Conservation (phyloP, 169 alveolate genomes). For the Perkinsus olseni region DNA sequence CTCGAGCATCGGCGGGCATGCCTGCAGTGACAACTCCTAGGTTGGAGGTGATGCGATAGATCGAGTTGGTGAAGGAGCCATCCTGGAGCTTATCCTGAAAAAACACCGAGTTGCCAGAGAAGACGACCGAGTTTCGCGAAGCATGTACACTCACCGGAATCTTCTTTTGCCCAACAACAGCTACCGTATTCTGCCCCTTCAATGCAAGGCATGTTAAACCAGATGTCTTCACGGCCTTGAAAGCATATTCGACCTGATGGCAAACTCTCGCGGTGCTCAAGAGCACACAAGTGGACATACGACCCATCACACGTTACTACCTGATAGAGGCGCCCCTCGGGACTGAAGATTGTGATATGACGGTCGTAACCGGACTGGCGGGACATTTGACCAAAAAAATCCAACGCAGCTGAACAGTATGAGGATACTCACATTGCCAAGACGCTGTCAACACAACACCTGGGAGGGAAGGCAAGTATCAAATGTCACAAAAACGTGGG, state of each 20-base stretch:
- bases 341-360: slow-evolving; percentile 91
- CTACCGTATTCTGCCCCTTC: slow-evolving; percentile 88
- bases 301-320: slow-evolving; percentile 12
- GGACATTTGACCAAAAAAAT: slow-evolving; percentile 44
- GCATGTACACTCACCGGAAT: slow-evolving; percentile 55
- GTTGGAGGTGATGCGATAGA: slow-evolving; percentile 55
- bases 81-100: slow-evolving; percentile 60
- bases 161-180: slow-evolving; percentile 86
- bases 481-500: background rate
- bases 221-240: slow-evolving; percentile 91
- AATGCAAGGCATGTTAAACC: slow-evolving; percentile 91
- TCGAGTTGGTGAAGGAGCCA: slow-evolving; percentile 60
- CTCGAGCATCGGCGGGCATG: slow-evolving; percentile 61
- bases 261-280: too few species aligned
- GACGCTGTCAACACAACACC: background rate
- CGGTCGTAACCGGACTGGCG: slow-evolving; percentile 77
- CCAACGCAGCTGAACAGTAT: background rate
- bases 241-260: slow-evolving; percentile 79
- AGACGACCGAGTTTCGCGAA: background rate
- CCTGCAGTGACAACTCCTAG: slow-evolving; percentile 73
- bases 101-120: background rate
- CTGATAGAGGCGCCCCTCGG: slow-evolving; percentile 95
- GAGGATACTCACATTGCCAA: background rate
- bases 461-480: background rate
- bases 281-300: too few species aligned